Evolutionary conservation across 768 basidiomycete species (phyloP), one percentile per base, ranked within the genome.

Genomic region (Pulveroboletus sp.): DNA sequence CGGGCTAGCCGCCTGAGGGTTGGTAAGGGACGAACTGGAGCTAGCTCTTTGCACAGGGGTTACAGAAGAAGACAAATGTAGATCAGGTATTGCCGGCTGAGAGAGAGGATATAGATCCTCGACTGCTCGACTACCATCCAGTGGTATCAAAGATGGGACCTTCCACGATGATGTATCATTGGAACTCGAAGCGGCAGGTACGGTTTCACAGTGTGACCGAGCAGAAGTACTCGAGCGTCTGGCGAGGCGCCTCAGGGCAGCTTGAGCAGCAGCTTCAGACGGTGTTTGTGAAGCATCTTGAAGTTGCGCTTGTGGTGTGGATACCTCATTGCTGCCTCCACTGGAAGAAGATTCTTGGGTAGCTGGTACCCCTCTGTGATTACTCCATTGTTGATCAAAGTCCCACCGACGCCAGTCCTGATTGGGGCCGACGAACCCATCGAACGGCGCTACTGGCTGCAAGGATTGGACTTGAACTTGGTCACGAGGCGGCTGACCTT

Each of bases 391-490:
- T 7, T 59, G 70, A 44, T 71, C 71, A 30, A 66, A 63, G 37
- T 76, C 77, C 85, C 84, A 87, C 21, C 75, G 76, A 49, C 81
- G 81, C 82, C 83, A 86, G n/a, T 68, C 74, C 17, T 78, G 80
- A 32, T 76, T 77, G 8, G 83, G 85, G 8, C 82, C 84, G 35
- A 74, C 72, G 56, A 87, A 86, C 11, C 86, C 85, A 50, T 72
- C 58, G 54, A 81, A 83, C 28, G 73, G 75, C 1, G 83, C 85
- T 5, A 79, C 68, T 5, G 74, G 75, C 39, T 72, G 69, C 24
- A 38, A 49, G 43, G 61, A 58, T 46, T 62, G 71, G 39, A 57
- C 63, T 35, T 44, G 70, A 42, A 24, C 62, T 59, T 67, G 72
- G 47, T 32, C 60, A 57, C 67, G 64, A 24, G 67, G 68, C 18